phyloP scores from a whole-genome alignment of 371 early-diverging fungal genomes.

The Mortierella sp. region DNA sequence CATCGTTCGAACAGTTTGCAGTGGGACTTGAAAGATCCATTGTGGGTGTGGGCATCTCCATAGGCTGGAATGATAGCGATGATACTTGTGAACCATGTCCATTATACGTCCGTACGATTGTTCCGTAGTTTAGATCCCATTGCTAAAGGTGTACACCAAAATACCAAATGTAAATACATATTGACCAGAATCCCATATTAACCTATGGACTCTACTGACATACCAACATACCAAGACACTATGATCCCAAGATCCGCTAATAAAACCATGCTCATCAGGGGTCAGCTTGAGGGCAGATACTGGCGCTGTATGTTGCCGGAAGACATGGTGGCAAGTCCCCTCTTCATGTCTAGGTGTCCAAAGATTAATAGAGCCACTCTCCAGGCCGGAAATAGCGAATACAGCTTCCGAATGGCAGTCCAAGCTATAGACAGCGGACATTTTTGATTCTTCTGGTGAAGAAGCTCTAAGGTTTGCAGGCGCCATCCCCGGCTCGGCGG shows the following conservation, averaged over 20 bases:
- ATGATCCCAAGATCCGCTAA: slow-evolving; percentile 97
- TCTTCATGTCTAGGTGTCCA: slow-evolving; percentile 95
- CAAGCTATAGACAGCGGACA: slow-evolving; percentile 93
- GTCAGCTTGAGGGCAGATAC: slow-evolving; percentile 87
- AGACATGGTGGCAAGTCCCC: slow-evolving; percentile 83
- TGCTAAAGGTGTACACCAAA: slow-evolving; percentile 62
- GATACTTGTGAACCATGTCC: slow-evolving; percentile 88
- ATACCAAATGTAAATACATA: slow-evolving; percentile 11
- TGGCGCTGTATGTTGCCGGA: slow-evolving; percentile 83
- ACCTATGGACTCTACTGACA: slow-evolving; percentile 3
- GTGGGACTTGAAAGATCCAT: slow-evolving; percentile 43
- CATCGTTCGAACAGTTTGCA: slow-evolving; percentile 46
- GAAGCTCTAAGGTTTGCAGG: slow-evolving; percentile 21
- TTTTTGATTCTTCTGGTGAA: slow-evolving; percentile 64
- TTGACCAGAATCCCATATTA: background rate
- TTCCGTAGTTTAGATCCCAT: slow-evolving; percentile 94
- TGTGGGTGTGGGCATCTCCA: slow-evolving; percentile 28
- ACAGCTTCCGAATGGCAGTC: slow-evolving; percentile 92
- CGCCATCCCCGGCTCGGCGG: slow-evolving; percentile 16
- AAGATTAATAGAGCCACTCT: slow-evolving; percentile 89
- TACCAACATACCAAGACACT: slow-evolving; percentile 72
- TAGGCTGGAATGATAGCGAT: slow-evolving; percentile 79
- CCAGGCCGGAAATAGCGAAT: slow-evolving; percentile 44
- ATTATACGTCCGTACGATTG: slow-evolving; percentile 72
- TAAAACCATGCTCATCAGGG: slow-evolving; percentile 79